phyloP scores from a whole-genome alignment of 176 grass and related monocot species.

The Carex pumila region DNA sequence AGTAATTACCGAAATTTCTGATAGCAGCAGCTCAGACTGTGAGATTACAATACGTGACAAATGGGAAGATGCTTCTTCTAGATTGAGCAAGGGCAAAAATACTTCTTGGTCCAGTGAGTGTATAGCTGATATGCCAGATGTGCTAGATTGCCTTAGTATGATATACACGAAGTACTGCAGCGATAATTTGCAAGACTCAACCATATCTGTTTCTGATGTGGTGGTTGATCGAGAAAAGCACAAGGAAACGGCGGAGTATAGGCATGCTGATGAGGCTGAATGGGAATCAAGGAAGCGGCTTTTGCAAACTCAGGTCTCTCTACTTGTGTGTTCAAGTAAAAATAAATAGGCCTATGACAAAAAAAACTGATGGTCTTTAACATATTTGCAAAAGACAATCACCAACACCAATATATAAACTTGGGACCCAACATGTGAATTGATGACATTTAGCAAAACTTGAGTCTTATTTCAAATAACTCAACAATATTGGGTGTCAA shows the following conservation, averaged over 20 bases:
- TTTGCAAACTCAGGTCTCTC: slow-evolving; percentile 63
- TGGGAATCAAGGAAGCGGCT: slow-evolving; percentile 70
- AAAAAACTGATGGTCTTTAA: not conserved
- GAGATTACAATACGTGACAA: slow-evolving; percentile 57
- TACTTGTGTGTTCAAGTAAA: not conserved
- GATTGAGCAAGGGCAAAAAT: slow-evolving; percentile 14
- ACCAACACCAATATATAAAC: not conserved
- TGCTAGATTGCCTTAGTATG: slow-evolving; percentile 1
- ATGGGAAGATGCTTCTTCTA: slow-evolving; percentile 78
- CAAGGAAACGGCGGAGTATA: slow-evolving; percentile 89
- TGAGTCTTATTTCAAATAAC: not conserved
- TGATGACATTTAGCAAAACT: not conserved
- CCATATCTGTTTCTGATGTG: not conserved
- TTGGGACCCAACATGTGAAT: not conserved
- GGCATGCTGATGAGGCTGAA: slow-evolving; percentile 59
- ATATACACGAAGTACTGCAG: slow-evolving; percentile 2
- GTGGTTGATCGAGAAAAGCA: slow-evolving; percentile 61
- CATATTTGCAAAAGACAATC: not conserved
- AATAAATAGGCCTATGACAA: not conserved
- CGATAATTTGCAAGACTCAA: not conserved
- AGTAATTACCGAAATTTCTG: not conserved
- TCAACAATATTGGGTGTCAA: not conserved
- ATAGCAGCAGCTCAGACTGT: slow-evolving; percentile 48
- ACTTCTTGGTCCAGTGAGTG: not conserved
- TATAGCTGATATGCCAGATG: slow-evolving; percentile 16